phyloP scores from a whole-genome alignment of 805 yeast genomes.

The Candida broadrunensis region DNA sequence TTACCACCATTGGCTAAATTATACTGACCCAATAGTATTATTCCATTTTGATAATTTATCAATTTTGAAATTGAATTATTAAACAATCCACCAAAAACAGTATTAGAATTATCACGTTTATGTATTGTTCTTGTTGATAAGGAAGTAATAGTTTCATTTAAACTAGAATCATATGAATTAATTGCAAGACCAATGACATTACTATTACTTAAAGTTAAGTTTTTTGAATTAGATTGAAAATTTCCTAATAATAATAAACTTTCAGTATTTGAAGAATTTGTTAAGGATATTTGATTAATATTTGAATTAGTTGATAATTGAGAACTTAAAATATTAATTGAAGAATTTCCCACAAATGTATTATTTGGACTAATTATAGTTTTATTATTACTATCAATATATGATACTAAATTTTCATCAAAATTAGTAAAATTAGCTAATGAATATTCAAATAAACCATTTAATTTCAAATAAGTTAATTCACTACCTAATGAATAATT shows the following conservation, averaged over 20 bases:
- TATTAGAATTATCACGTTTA: conserved; percentile 14
- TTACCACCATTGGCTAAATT: conserved; percentile 25
- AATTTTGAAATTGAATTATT: conserved; percentile 26
- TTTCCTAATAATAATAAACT: conserved; percentile 47
- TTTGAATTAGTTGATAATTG: conserved; percentile 25
- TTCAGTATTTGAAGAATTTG: conserved; percentile 22
- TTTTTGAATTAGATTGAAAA: conserved; percentile 34
- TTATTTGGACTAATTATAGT: conserved; percentile 26
- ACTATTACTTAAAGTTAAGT: conserved; percentile 23
- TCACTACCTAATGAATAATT: conserved; percentile 9
- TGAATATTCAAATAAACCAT: conserved; percentile 84
- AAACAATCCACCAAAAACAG: conserved; percentile 27
- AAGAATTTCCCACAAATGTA: conserved; percentile 38
- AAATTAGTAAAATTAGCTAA: conserved; percentile 56
- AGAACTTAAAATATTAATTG: conserved; percentile 35
- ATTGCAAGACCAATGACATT: conserved; percentile 27
- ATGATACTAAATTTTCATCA: conserved; percentile 23
- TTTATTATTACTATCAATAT: conserved; percentile 7
- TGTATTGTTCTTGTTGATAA: conserved; percentile 3
- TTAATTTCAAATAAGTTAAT: conserved; percentile 40
- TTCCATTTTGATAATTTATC: conserved; percentile 14
- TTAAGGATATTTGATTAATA: conserved; percentile 27
- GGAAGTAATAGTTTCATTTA: conserved; percentile 23
- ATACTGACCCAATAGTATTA: conserved; percentile 30
- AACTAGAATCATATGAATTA: conserved; percentile 26